Base-by-base conservation (phyloP, 129 eudicot species). In the Artemisia argyi region DNA sequence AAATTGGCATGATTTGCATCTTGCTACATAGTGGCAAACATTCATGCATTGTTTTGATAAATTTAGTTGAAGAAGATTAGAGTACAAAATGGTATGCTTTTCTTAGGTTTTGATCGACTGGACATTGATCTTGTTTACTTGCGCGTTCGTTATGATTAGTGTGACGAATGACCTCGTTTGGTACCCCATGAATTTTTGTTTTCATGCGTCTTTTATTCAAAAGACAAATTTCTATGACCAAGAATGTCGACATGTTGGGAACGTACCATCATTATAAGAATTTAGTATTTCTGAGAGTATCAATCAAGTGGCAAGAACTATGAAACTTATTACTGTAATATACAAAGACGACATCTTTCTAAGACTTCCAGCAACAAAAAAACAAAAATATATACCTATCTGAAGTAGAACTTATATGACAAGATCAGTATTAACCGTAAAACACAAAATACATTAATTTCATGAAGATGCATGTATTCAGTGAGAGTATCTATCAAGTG, bases 21-120 rank as follows among this genome's bases (percentile, higher is more conserved):
- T 44, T 75, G 75, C 47, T 67, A 48, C 62, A n/a, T 59, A 50
- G 53, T 68, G 70, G 70, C 75, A 69, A 76, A 68, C 75, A 68
- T 76, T 14, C 50, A 60, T 76, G 69, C 64, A 76, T 53, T 60
- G 50, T 69, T 76, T 50, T 76, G 75, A 70, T 69, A 76, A 76
- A 61, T 7, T 49, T 68, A 60, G 7, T 57, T 24, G 28, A 68
- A 5, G 53, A 26, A 69, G 30, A 15, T 20, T 39, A n/a, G 22
- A 51, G 22, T 32, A 19, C 50, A 32, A 69, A 69, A 32, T 16
- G 24, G 39, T 39, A 58, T 57, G 53, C 68, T 58, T 67, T 56
- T 12, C 50, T 61, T 63, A 3, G 24, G 61, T 35, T n/a, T 57
- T 5, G 42, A 32, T 32, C 42, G 42, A 32, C 42, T 49, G 73